Evolutionary conservation across 768 basidiomycete species (phyloP).

Genomic region (Mycena crocata): DNA sequence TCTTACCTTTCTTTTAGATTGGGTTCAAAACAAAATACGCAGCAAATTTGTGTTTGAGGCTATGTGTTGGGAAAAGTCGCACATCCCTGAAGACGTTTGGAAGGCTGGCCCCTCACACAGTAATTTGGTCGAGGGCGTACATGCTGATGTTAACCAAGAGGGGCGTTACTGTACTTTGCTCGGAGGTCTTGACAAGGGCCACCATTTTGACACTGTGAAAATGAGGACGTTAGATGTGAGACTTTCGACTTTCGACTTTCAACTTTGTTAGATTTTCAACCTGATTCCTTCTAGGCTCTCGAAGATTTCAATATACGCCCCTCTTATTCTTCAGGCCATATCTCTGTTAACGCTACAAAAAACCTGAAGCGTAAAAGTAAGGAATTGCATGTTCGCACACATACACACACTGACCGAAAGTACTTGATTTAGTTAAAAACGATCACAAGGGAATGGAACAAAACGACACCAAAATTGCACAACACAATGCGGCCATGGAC

Average conservation of each 20-base stretch:
- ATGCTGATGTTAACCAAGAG: conserved; percentile 42
- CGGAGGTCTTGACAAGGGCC: conserved; percentile 28
- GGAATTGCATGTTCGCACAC: too few relatives aligned
- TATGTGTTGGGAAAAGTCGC: conserved; percentile 45
- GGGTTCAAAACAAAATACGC: conserved; percentile 39
- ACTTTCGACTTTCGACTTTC: not conserved
- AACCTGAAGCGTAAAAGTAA: conserved; percentile 18
- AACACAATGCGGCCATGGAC: too few relatives aligned
- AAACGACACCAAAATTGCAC: too few relatives aligned
- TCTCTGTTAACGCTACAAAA: not conserved
- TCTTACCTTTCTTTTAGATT: conserved; percentile 32
- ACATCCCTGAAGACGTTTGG: conserved; percentile 42
- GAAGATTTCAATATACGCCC: conserved; percentile 3
- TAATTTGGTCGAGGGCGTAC: conserved; percentile 42
- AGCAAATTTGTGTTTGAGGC: conserved; percentile 41
- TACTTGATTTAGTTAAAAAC: too few relatives aligned
- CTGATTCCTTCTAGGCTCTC: not conserved
- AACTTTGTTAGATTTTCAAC: not conserved
- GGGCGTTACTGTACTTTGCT: conserved; percentile 34
- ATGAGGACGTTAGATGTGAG: conserved; percentile 16
- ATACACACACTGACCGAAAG: too few relatives aligned
- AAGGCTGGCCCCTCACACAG: conserved; percentile 33
- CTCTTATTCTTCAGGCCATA: conserved; percentile 4
- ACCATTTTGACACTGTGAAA: conserved; percentile 28
- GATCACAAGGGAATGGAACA: too few relatives aligned